Evolutionary conservation across 2,329 filamentous ascomycete species (phyloP).

Genomic region (Trichoderma polysporum): DNA sequence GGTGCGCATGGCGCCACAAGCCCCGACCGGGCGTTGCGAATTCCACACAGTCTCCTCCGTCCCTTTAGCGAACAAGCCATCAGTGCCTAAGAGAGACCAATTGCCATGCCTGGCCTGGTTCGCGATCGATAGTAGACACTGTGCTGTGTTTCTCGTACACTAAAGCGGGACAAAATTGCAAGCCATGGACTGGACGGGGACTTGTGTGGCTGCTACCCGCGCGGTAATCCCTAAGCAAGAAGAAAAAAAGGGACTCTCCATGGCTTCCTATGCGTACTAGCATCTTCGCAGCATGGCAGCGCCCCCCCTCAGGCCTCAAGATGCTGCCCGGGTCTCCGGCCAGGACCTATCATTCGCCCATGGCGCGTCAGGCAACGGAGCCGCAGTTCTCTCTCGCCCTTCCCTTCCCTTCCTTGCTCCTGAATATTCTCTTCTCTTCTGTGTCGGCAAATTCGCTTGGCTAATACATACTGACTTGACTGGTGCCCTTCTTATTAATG

Average conservation of each 20-base stretch:
- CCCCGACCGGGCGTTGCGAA: not conserved
- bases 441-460: slow-evolving; percentile 3
- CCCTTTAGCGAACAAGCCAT: not conserved
- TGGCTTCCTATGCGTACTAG: not conserved
- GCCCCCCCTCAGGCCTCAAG: not conserved
- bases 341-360: not conserved
- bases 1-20: slow-evolving; percentile 3
- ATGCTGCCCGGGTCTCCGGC: slow-evolving; percentile 6
- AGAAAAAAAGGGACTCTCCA: not conserved
- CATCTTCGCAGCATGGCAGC: not conserved
- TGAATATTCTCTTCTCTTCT: not conserved
- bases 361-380: not conserved
- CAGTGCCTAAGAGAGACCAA: no score
- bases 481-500: not conserved
- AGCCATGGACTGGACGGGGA: no score
- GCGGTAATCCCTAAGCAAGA: slow-evolving; percentile 19
- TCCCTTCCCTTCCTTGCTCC: not conserved
- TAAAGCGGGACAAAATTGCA: not conserved
- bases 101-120: no score
- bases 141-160: no score
- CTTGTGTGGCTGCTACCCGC: slow-evolving; percentile 13
- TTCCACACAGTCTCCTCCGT: not conserved
- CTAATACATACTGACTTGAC: not conserved
- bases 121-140: not conserved
- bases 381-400: not conserved